A percentile compares a stretch with the other conserved stretches of the same genome.
Evolutionary conservation across 441 rosid species (phyloP).

Genomic region (Populus hybrid): DNA sequence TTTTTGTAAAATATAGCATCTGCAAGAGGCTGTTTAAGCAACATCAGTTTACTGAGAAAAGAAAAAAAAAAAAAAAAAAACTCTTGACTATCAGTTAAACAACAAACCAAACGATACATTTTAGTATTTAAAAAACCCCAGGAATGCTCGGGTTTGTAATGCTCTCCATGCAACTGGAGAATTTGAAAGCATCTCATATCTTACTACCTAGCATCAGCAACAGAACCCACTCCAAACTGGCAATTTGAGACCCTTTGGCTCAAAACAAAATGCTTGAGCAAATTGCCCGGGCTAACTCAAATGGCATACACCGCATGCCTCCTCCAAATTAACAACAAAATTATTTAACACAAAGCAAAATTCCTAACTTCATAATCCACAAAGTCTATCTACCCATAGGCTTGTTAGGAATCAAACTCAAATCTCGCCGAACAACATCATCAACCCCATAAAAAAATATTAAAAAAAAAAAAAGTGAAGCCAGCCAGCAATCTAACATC

Average conservation of each 20-base stretch:
- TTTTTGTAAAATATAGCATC: slow-evolving; percentile 87
- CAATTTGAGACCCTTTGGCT: not conserved
- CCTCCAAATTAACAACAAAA: not conserved
- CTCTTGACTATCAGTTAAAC: not conserved
- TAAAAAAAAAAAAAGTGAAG: not conserved
- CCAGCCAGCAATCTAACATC: not conserved
- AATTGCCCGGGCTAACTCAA: not conserved
- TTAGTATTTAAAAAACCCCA: not conserved
- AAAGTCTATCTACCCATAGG: not conserved
- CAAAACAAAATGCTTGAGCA: not conserved
- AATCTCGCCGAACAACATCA: not conserved
- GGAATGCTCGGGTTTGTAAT: not conserved
- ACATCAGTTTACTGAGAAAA: slow-evolving; percentile 19
- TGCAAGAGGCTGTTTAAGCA: slow-evolving; percentile 70
- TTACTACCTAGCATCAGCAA: not conserved
- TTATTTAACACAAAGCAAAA: no score
- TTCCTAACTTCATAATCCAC: no score
- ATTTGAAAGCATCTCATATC: not conserved
- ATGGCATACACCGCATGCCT: not conserved
- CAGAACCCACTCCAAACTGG: not conserved
- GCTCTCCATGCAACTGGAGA: not conserved
- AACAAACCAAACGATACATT: not conserved
- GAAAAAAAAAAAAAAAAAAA: not conserved
- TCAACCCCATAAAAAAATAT: not conserved
- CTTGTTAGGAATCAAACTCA: not conserved